Conservation (phyloP, 2,329 filamentous ascomycete genomes). For the Pyricularia grisea region DNA sequence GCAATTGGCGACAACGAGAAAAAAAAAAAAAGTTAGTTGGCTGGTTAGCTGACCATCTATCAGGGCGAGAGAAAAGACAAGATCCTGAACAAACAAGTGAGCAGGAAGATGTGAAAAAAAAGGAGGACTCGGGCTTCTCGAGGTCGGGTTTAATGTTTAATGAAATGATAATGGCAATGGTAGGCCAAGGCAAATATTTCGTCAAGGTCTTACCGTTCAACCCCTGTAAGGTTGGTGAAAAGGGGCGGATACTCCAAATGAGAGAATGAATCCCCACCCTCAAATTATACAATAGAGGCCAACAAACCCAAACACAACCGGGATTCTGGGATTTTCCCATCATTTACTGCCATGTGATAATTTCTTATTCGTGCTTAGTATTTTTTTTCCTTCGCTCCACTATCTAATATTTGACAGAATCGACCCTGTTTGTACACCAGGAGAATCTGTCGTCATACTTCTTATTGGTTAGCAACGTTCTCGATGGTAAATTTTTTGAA, state of each 20-base stretch:
- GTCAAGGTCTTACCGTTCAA: neutral
- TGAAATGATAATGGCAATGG: neutral
- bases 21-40: slow-evolving; percentile 16
- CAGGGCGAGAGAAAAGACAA: slow-evolving; percentile 12
- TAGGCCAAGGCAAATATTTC: neutral
- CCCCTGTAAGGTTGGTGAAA: neutral
- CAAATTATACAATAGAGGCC: neutral
- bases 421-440: neutral
- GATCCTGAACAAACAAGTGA: neutral
- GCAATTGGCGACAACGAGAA: slow-evolving; percentile 21
- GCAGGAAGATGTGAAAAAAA: slow-evolving; percentile 11
- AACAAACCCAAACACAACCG: neutral
- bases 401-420: neutral
- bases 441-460: neutral
- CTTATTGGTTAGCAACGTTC: neutral
- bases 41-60: slow-evolving; percentile 9
- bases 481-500: neutral
- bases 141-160: neutral
- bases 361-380: neutral
- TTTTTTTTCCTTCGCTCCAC: neutral
- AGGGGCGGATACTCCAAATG: neutral
- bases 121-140: slow-evolving; percentile 8
- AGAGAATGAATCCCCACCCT: neutral
- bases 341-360: neutral
- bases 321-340: neutral